Evolutionary conservation across 495 filamentous ascomycete species (phyloP).

Genomic region (Aspergillus diversus): DNA sequence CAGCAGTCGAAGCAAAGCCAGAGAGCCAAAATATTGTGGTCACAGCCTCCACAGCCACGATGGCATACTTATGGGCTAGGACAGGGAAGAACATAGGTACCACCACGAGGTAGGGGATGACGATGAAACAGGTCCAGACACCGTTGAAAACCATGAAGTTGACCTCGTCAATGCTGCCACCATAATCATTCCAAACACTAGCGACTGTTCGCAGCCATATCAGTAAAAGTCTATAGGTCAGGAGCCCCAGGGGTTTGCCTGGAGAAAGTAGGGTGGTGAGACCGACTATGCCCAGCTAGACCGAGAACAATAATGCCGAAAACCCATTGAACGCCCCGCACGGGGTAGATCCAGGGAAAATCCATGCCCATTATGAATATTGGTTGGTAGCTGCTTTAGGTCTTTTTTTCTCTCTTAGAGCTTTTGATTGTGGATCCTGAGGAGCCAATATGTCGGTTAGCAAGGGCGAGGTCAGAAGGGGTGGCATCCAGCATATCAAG

Average conservation of each 20-base stretch:
- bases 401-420: neutral
- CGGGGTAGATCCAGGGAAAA: constrained; percentile 57
- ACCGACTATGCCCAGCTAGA: constrained; percentile 70
- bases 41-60: constrained; percentile 67
- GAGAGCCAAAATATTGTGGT: constrained; percentile 92
- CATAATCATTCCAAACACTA: constrained; percentile 21
- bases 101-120: constrained; percentile 66
- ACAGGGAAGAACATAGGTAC: constrained; percentile 62
- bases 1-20: constrained; percentile 75
- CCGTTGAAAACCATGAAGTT: constrained; percentile 76
- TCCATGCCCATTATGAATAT: constrained; percentile 5
- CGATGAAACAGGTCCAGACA: constrained; percentile 70
- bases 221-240: neutral
- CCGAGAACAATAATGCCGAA: constrained; percentile 74
- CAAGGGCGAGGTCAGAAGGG: no score
- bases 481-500: no score
- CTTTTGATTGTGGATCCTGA: neutral
- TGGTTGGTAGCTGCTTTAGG: neutral
- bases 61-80: constrained; percentile 60
- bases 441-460: neutral
- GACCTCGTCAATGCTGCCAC: constrained; percentile 37
- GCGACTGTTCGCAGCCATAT: constrained; percentile 33
- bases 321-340: constrained; percentile 65
- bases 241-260: neutral
- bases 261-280: neutral